Base-by-base conservation (phyloP, 129 eudicot genomes). In the Flaveria sonorensis region DNA sequence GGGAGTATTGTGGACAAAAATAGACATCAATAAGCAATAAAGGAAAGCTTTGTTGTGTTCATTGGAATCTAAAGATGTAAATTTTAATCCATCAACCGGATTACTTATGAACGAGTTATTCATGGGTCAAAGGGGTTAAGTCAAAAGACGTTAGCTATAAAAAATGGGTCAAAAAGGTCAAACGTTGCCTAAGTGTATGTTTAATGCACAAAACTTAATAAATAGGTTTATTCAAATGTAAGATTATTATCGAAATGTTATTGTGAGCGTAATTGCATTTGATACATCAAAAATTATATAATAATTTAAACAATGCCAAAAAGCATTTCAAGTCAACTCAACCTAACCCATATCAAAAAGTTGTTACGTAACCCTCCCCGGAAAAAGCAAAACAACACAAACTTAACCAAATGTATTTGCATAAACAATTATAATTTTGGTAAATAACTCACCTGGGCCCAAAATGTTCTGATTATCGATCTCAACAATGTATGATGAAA, bases 401-500 rank as follows among this genome's bases (percentile, higher is more conserved):
- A 36, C 5, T 36, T 36, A 36, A 36, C 40, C 40, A 36, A 36
- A 36, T 6, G 8, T 36, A 36, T 5, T 36, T 30, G 32, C 50
- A 24, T 70, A 50, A 42, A 71, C 42, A 23, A 59, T 24, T 26
- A 71, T 39, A 24, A 20, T 73, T 12, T 66, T 24, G 68, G 64
- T 52, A 83, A 60, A 39, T 68, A 26, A 77, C 97, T 87, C 81
- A 91, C 98, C 98, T 56, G 96, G 93, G 40, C 98, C 97, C 71
- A 85, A 10, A 47, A 81, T 45, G 64, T 74, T 91, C 81, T 87
- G 88, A 80, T 81, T 81, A 77, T 91, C 88, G 18, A 94, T 73
- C 89, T 94, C 98, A 79, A 94, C 89, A 32, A 94, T 77, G 76
- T 89, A 94, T 24, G 85, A 82, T 18, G 92, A 87, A 45, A 94